Evolutionary conservation across 192 early-diverging fungal species (phyloP).

Genomic region (Entomortierella beljakovae): DNA sequence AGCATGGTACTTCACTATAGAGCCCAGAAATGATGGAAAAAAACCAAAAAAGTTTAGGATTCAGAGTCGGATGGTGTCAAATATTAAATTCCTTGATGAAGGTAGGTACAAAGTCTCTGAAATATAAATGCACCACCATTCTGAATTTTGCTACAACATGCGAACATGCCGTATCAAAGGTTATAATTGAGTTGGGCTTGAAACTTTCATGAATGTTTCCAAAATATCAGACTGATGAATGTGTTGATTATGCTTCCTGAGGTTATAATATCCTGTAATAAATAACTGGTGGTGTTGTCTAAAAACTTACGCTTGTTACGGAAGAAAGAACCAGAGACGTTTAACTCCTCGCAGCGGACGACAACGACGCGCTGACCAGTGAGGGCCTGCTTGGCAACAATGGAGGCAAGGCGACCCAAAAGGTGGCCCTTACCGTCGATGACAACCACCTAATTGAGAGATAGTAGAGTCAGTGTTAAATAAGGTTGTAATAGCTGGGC

Average conservation of each 20-base stretch:
- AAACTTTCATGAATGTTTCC: too few relatives aligned
- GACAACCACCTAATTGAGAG: slow-evolving; percentile 85
- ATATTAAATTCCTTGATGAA: not conserved
- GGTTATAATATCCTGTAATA: not conserved
- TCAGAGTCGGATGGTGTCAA: not conserved
- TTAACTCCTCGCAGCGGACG: slow-evolving; percentile 99
- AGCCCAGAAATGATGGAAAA: not conserved
- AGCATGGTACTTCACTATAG: slow-evolving; percentile 90
- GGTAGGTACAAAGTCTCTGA: too few relatives aligned
- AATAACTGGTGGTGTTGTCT: not conserved
- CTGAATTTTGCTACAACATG: too few relatives aligned
- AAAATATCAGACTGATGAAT: too few relatives aligned
- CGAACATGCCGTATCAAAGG: too few relatives aligned
- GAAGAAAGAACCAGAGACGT: slow-evolving; percentile 98
- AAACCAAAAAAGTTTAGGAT: not conserved
- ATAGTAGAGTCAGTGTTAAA: not conserved
- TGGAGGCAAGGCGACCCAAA: slow-evolving; percentile 96
- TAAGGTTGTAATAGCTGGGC: not conserved
- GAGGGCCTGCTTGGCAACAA: slow-evolving; percentile 98
- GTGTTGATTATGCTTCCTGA: too few relatives aligned
- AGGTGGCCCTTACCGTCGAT: slow-evolving; percentile 99
- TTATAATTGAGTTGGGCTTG: too few relatives aligned
- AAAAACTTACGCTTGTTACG: slow-evolving; percentile 94
- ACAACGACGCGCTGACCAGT: slow-evolving; percentile 97
- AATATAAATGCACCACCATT: too few relatives aligned